phyloP scores from a whole-genome alignment of 768 basidiomycete species.

The Boletus rubroflammeus region DNA sequence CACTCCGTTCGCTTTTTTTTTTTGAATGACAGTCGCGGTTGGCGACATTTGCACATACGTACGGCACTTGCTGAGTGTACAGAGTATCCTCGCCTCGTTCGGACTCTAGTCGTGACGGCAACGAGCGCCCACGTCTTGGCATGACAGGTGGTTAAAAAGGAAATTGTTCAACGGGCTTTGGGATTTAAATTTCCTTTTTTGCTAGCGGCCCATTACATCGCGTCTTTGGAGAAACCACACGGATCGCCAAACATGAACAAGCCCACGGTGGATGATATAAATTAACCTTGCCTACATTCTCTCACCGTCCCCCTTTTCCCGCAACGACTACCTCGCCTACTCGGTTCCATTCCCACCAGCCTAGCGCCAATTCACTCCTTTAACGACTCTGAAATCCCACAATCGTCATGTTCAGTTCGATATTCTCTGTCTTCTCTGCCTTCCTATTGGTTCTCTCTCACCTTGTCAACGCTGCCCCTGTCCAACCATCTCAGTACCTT shows the following conservation, averaged over 20 bases:
- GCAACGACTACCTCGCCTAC: neutral
- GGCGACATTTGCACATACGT: too few species aligned
- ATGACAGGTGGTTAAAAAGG: too few species aligned
- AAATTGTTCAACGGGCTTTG: too few species aligned
- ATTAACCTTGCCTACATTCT: neutral
- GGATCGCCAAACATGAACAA: constrained; percentile 27
- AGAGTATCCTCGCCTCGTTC: too few species aligned
- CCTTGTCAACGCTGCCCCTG: constrained; percentile 27
- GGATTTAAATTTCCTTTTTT: too few species aligned
- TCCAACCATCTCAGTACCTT: constrained; percentile 29
- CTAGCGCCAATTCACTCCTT: constrained; percentile 19
- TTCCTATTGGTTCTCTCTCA: constrained; percentile 29
- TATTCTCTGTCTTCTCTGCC: constrained; percentile 29
- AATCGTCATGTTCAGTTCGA: constrained; percentile 20
- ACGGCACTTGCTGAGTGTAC: too few species aligned
- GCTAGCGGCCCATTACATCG: too few species aligned
- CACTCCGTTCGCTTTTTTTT: too few species aligned
- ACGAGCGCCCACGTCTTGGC: too few species aligned
- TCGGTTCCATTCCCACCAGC: neutral
- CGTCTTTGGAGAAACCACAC: too few species aligned
- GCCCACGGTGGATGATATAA: constrained; percentile 18
- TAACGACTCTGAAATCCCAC: constrained; percentile 5
- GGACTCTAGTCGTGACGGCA: too few species aligned
- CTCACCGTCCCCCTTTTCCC: neutral
- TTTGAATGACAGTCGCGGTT: too few species aligned